Evolutionary conservation across 1,284 basidiomycete species (phyloP), one percentile per base, ranked within the genome.

Genomic region (Grifola frondosa): DNA sequence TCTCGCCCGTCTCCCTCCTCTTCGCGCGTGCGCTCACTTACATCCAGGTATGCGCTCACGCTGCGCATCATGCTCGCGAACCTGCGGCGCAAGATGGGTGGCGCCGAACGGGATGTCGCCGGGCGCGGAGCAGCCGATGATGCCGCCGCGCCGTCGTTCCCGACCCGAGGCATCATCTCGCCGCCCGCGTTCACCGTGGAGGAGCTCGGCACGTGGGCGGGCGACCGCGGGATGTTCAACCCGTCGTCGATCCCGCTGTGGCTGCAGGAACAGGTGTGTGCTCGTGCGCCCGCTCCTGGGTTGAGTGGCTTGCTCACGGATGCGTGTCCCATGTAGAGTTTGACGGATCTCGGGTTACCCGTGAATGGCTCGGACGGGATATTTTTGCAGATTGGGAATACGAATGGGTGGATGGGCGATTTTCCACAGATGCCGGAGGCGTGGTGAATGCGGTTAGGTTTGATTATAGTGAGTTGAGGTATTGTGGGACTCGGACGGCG

Each of bases 1-100:
- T n/a, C 30, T 26, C 29, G 10, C 17, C 16, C 26, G 17, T 20
- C 13, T 10, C 36, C 29, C 11, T 26, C n/a, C 23, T 26, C n/a
- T 23, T 37, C 34, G 17, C 29, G 39, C 29, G 28, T 36, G 25
- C 16, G 32, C 25, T 10, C 9, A 22, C 15, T 28, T 16, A 13
- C 13, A 15, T n/a, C 1, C 39, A 88, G 89, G 33, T 95, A 96
- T 63, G 91, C 92, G 1, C 70, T 94, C 22, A 91, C 92, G 1
- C 72, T 95, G 30, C 84, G 91, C 40, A 85, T 95, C 58, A 94
- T 95, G 91, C 77, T 95, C 40, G 83, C 89, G 29, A 91, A 89
- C 65, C 77, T 94, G 48, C 81, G 89, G 30, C 85, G 91, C 50
- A 94, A 91, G 69, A 76, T 91, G 20, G 90, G 89, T 1, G 4